phyloP scores from a whole-genome alignment of 176 grass and related monocot genomes.

The Aegilops sharonensis region DNA sequence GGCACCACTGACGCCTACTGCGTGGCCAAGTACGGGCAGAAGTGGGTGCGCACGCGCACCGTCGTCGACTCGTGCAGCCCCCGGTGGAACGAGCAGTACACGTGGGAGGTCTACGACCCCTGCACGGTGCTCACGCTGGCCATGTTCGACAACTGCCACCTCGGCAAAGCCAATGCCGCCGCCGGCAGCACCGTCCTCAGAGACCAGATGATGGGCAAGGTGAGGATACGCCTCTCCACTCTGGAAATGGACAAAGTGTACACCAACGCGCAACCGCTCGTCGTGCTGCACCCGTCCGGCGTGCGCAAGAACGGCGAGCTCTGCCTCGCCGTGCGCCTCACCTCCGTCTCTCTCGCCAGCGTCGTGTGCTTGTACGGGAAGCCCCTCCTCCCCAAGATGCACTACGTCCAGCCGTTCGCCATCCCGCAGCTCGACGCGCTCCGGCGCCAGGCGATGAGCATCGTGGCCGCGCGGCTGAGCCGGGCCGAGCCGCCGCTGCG shows the following conservation, averaged over 20 bases:
- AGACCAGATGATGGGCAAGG: conserved; percentile 67
- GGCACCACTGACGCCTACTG: conserved; percentile 67
- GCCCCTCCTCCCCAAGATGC: conserved; percentile 58
- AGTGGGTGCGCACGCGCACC: conserved; percentile 85
- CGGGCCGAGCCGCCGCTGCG: conserved; percentile 65
- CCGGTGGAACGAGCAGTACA: conserved; percentile 91
- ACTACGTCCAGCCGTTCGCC: conserved; percentile 59
- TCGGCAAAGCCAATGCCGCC: background rate
- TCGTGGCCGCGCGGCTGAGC: conserved; percentile 52
- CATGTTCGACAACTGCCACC: conserved; percentile 68
- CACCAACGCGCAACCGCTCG: conserved; percentile 42
- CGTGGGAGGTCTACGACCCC: conserved; percentile 81
- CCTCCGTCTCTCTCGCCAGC: conserved; percentile 53
- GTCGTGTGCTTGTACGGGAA: conserved; percentile 49
- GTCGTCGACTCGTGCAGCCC: conserved; percentile 51
- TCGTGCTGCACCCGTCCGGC: conserved; percentile 53
- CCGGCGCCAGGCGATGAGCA: conserved; percentile 54
- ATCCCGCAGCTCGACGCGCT: conserved; percentile 54
- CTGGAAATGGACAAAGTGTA: conserved; percentile 61
- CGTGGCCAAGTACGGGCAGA: conserved; percentile 83
- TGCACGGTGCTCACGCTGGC: conserved; percentile 80
- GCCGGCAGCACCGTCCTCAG: background rate
- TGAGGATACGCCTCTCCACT: conserved; percentile 74
- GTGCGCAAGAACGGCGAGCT: conserved; percentile 75
- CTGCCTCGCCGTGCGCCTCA: conserved; percentile 67